Base-by-base conservation (phyloP, 148 eudicot genomes). In the Suaeda aralocaspica region DNA sequence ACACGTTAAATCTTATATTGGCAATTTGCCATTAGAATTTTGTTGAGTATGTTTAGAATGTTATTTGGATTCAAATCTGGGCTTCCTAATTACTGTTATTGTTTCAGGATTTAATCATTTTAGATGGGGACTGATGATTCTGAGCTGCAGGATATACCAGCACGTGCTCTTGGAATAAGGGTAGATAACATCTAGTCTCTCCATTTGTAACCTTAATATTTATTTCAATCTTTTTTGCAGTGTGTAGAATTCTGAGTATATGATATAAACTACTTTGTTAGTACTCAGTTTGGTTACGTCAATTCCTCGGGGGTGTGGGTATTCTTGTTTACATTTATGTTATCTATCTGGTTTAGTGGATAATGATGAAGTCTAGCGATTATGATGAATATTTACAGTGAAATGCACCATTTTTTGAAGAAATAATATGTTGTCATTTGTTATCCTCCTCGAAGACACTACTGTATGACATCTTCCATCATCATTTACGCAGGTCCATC, bases 61-160 rank as follows among this genome's bases (percentile, higher is more conserved):
- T 48, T 41, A 34, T 6, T 59, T 16, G 9, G 9, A 30, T 46
- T 36, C 1, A 41, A 16, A 41, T 16, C 16, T 13, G 22, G 19
- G 18, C 53, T 71, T 45, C 48, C 70, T 74, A 49, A 73, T 24
- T 45, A 18, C 44, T 60, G 2, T 45, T 31, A 53, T 45, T 24
- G 22, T 33, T 79, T 66, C 80, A 76, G 78, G 76, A 56, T 46
- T 36, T 59, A 60, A 51, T 63, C 34, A 28, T 58, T 67, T 41
- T 69, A 72, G 72, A 91, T 91, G 97, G 87, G 88, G 72, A 82
- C 75, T 73, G 88, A 84, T 81, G 80, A 64, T 48, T 74, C 68
- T 66, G 84, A 79, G 66, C 82, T 74, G 71, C 74, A 69, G 56
- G 83, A 81, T 66, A 67, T 64, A 66, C 73, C 69, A 66, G 75